Conservation (phyloP, 495 filamentous ascomycete genomes). For the Sphaerosporella brunnea region DNA sequence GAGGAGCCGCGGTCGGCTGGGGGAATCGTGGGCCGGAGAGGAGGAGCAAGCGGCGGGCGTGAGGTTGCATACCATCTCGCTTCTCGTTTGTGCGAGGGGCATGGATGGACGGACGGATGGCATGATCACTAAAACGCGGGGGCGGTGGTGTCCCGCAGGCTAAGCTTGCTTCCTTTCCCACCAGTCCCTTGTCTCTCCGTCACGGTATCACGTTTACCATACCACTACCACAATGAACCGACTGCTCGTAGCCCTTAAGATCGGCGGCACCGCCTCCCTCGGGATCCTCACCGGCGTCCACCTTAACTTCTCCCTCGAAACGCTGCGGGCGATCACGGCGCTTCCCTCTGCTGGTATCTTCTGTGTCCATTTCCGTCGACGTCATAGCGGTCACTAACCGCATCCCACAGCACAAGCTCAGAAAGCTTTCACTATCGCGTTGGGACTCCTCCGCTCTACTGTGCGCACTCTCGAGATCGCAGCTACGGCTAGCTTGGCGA, state of each 20-base stretch:
- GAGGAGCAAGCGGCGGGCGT: no score
- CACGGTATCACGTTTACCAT: no score
- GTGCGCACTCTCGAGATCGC: conserved; percentile 35
- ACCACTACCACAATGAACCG: conserved; percentile 1
- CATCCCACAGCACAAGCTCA: conserved; percentile 41
- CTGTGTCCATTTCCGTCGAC: conserved; percentile 9
- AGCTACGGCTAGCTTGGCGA: conserved; percentile 34
- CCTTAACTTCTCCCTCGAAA: conserved; percentile 24
- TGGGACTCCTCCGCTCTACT: conserved; percentile 35
- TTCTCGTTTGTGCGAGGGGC: background rate
- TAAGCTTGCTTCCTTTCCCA: background rate
- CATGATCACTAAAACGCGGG: background rate
- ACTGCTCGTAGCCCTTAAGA: conserved; percentile 33
- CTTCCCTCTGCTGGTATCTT: conserved; percentile 21
- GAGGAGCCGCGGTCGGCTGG: no score
- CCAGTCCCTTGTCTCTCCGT: background rate
- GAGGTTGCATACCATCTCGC: background rate
- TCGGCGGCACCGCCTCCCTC: conserved; percentile 50
- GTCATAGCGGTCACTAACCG: conserved; percentile 31
- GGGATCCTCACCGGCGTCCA: conserved; percentile 41
- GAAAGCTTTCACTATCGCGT: conserved; percentile 36
- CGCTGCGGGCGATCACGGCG: conserved; percentile 17
- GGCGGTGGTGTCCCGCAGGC: background rate
- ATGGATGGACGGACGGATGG: background rate
- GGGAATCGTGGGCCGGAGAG: no score